Percentiles rank a stretch among this genome's conserved stretches.
These are phyloP conservation scores for Moricandia arvensis DNA, from an alignment of 345 rosid genomes.

Conservation along the genomic window DNA sequence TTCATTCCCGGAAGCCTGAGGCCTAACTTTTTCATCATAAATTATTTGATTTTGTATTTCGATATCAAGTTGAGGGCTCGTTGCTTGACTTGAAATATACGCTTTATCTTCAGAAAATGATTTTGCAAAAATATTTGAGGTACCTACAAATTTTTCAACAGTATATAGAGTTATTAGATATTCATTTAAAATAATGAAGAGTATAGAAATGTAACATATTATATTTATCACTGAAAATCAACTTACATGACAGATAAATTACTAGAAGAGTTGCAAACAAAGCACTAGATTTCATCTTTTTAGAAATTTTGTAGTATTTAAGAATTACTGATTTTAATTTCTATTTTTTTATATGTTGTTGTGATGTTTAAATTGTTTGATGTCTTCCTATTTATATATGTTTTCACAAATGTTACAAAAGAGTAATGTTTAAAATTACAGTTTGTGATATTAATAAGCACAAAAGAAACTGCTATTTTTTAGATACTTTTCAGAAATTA, in stretches of 20 bases:
- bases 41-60: neutral
- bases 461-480: too few species aligned
- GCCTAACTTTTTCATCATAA: neutral
- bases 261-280: neutral
- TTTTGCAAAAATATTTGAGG: neutral
- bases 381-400: too few species aligned
- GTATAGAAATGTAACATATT: neutral
- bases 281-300: too few species aligned
- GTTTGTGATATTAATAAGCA: too few species aligned
- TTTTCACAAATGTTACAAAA: too few species aligned
- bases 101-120: neutral
- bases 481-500: too few species aligned
- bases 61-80: neutral
- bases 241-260: neutral
- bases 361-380: too few species aligned
- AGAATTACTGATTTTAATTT: too few species aligned
- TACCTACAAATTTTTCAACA: neutral
- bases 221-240: neutral
- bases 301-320: too few species aligned
- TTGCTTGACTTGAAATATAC: neutral
- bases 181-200: neutral
- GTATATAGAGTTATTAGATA: neutral
- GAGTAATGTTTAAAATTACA: too few species aligned
- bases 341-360: too few species aligned
- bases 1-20: neutral